These are phyloP conservation scores for Pseudofabraea citricarpa DNA, from an alignment of 2,329 filamentous ascomycete genomes.

Conservation along the genomic window DNA sequence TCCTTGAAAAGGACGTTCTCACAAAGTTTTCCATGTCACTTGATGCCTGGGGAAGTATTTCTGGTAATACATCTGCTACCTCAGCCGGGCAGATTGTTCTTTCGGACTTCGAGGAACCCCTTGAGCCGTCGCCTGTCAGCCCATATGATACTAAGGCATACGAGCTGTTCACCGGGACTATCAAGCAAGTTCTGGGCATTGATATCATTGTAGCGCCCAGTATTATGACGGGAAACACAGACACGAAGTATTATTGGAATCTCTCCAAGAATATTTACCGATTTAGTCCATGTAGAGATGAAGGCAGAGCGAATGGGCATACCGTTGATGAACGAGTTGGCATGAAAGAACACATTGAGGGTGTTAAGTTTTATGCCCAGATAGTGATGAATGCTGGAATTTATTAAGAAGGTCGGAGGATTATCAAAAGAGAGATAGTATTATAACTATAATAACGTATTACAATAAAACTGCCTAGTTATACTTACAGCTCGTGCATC, in stretches of 20 bases:
- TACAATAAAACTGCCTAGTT: neutral
- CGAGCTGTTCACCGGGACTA: conserved; percentile 15
- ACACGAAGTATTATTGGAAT: conserved; percentile 24
- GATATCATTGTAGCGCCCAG: conserved; percentile 17
- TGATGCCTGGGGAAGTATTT: conserved; percentile 37
- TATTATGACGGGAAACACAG: conserved; percentile 20
- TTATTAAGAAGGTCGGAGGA: neutral
- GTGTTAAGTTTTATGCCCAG: conserved; percentile 30
- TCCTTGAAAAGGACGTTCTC: conserved; percentile 44
- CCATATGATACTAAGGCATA: conserved; percentile 25
- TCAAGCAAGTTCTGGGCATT: conserved; percentile 13
- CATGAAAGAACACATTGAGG: conserved; percentile 34
- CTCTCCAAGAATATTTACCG: conserved; percentile 34
- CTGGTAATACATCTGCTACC: conserved; percentile 13
- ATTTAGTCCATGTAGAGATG: conserved; percentile 32
- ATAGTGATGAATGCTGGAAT: conserved; percentile 16
- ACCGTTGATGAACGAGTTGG: conserved; percentile 35
- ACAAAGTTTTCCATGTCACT: conserved; percentile 24
- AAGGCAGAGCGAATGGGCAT: conserved; percentile 27
- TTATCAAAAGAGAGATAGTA: neutral
- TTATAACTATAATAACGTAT: neutral
- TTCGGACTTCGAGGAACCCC: conserved; percentile 22
- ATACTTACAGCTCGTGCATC: too few relatives aligned
- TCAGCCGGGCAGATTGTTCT: conserved; percentile 32
- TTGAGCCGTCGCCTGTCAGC: conserved; percentile 31